Base-by-base conservation (phyloP, 2,329 filamentous ascomycete genomes). In the Penicillium sp. region DNA sequence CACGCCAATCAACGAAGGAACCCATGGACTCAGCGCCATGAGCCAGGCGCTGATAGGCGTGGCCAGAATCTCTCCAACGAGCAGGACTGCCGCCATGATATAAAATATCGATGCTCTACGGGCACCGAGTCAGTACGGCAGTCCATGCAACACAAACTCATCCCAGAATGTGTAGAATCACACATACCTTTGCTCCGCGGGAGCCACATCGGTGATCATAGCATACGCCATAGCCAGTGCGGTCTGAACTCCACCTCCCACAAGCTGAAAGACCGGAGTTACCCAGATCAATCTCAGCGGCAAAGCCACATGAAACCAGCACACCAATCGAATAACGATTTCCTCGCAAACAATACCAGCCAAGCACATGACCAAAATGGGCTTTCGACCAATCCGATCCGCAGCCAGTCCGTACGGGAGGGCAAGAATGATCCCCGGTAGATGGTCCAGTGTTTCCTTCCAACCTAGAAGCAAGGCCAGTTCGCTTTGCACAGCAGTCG, bases 121-220 rank as follows among this genome's bases (percentile, higher is more conserved):
- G 18, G 5, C 18, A 9, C 11, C 4, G 32, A 8, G 9, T 42
- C 18, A 42, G 40, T 24, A 18, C 11, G 5, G 13, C 6, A 32
- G n/a, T n/a, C 39, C 18, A n/a, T 3, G 4, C 24, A 5, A 39
- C 24, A 39, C 3, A 25, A 13, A 41, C 29, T 41, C n/a, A n/a
- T 8, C 18, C 32, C 12, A 9, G n/a, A 34, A 4, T 24, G 9
- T 25, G 9, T 9, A n/a, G 39, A 7, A 9, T 7, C 26, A 33
- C 11, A 42, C 29, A 13, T 42, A 42, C 40, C 40, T 28, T 11
- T 32, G 40, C 13, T 42, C 28, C 29, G 34, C 34, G 5, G 40
- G 40, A 34, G 34, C 40, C 9, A 42, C 40, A 34, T 42, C 40
- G 9, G 40, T 42, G 8, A 42, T 42, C 40, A 42, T 42, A 25